Evolutionary conservation across 805 yeast species (phyloP), one percentile per base, ranked within the genome.

Genomic region (Wickerhamiella lipophila): DNA sequence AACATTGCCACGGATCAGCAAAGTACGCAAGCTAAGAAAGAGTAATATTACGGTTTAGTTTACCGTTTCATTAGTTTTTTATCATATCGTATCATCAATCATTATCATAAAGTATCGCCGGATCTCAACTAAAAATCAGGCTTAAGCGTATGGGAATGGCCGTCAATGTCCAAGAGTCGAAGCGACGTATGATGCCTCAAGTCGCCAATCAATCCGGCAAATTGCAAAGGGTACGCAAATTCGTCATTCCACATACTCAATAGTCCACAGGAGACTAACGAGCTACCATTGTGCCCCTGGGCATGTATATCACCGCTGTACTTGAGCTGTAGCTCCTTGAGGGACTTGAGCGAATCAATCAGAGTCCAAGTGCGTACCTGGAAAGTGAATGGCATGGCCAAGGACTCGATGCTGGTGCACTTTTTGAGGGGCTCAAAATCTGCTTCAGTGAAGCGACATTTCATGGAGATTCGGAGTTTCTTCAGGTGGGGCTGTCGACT

Each of bases 201-300:
- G 4, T 53, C 49, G 6, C 46, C 49, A 15, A 55, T 26, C 15
- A 56, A 30, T 21, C 50, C 50, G 15, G 47, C 51, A 29, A 50
- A 47, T 47, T 53, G 55, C 15, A 56, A 44, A 9, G 58, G 57
- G 12, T 54, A 52, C 9, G 53, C 46, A 16, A 49, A 29, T 16
- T 34, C 43, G 42, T 54, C 56, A 46, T 55, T 50, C 54, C 56
- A 56, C 39, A 51, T 52, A 15, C 50, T 53, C 21, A 54, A 45
- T 21, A 55, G 43, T 2, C 58, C 57, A 39, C 54, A 51, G 15
- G 56, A 49, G 18, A 42, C 26, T 18, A 42, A 25, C 2, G 46
- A 22, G 36, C 18, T 25, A 53, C 49, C 32, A 53, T 44, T 12
- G 55, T 57, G 47, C 46, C 36, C 32, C 35, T 43, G 41, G 18